A percentile compares a stretch with the other conserved stretches of the same genome.
These are phyloP conservation scores for Cordyceps pruinosa DNA, from an alignment of 2,329 filamentous ascomycete genomes.

Conservation along the genomic window DNA sequence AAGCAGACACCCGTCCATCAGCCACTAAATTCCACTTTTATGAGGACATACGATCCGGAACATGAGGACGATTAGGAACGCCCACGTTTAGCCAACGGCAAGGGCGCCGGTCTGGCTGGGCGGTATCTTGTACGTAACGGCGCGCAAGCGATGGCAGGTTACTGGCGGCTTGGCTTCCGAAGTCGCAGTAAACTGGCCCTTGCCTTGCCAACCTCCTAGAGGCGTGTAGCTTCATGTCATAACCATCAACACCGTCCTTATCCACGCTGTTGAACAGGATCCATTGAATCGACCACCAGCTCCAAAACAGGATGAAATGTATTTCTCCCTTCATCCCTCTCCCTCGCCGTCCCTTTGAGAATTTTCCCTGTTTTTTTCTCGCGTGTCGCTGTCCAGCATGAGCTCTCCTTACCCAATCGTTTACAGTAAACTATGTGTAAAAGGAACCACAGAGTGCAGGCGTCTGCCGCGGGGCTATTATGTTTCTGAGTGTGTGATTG, in stretches of 20 bases:
- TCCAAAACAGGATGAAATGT: neutral
- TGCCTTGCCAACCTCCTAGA: too few relatives aligned
- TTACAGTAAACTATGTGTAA: conserved; percentile 12
- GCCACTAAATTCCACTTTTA: too few relatives aligned
- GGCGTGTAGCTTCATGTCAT: neutral
- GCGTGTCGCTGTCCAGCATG: neutral
- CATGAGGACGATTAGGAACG: too few relatives aligned
- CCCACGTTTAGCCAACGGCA: neutral
- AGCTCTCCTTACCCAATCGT: conserved; percentile 1
- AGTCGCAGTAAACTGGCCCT: too few relatives aligned
- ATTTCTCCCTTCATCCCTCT: neutral
- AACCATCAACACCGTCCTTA: neutral
- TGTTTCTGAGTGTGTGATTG: conserved; percentile 8
- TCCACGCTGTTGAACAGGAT: neutral
- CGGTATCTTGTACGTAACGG: conserved; percentile 5
- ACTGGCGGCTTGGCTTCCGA: conserved; percentile 4
- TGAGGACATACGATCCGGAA: too few relatives aligned
- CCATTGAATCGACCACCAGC: neutral
- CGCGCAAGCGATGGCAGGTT: neutral
- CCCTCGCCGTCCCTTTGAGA: too few relatives aligned
- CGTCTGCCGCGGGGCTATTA: conserved; percentile 8
- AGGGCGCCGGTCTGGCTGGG: neutral
- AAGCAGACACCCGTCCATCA: too few relatives aligned
- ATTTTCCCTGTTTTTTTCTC: neutral
- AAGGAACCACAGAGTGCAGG: conserved; percentile 11